These are phyloP conservation scores for Cymbopogon citratus DNA, from an alignment of 176 grass and related monocot genomes.

Conservation along the genomic window DNA sequence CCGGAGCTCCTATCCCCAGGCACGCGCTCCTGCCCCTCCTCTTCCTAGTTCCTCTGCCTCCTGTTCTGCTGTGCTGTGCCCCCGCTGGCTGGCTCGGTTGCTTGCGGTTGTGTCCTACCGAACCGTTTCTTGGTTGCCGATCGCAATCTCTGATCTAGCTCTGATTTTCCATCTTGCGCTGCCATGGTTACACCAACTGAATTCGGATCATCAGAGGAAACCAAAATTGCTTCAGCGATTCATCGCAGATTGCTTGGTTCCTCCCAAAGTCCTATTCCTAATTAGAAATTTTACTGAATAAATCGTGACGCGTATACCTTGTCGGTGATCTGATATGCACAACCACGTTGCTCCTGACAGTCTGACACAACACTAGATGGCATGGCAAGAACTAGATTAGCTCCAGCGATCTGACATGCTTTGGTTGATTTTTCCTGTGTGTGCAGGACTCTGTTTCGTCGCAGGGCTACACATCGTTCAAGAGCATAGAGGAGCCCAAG, in stretches of 20 bases:
- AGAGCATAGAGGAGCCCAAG: slow-evolving; percentile 64
- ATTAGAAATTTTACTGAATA: not conserved
- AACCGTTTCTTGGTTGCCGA: not conserved
- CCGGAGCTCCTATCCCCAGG: slow-evolving; percentile 32
- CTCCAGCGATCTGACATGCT: not conserved
- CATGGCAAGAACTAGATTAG: not conserved
- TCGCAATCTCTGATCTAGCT: not conserved
- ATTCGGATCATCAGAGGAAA: not conserved
- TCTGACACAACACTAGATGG: not conserved
- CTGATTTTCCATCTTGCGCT: no score
- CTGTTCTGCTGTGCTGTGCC: not conserved
- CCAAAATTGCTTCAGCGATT: no score
- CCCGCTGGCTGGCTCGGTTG: not conserved
- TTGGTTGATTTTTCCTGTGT: not conserved
- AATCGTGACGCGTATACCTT: not conserved
- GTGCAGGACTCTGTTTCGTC: slow-evolving; percentile 41
- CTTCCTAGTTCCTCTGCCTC: no score
- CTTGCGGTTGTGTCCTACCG: not conserved
- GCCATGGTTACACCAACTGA: not conserved
- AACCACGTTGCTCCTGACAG: not conserved
- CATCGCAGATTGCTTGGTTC: no score
- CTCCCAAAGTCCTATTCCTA: not conserved
- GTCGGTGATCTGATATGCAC: no score
- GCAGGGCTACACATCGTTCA: slow-evolving; percentile 68
- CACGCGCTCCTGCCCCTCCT: not conserved